phyloP scores from a whole-genome alignment of 1,139 yeast genomes.

The Kodamaea sp. region DNA sequence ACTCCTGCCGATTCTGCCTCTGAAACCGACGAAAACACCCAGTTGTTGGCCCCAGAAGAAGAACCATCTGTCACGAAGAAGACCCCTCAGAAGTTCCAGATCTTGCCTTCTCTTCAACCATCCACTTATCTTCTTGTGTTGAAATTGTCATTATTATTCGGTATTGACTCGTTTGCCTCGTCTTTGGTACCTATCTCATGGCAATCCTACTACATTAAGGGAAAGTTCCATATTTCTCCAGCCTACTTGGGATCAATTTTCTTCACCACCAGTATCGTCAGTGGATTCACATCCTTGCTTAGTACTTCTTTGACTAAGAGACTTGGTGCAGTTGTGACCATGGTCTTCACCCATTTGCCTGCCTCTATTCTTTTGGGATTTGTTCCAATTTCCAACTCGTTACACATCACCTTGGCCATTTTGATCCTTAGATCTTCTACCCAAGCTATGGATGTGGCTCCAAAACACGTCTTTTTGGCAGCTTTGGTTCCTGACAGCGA shows the following conservation, averaged over 20 bases:
- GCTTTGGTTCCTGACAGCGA: constrained; percentile 37
- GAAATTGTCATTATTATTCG: constrained; percentile 38
- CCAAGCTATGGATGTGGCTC: constrained; percentile 48
- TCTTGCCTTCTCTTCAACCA: constrained; percentile 24
- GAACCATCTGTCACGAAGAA: constrained; percentile 1
- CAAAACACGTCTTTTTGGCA: constrained; percentile 45
- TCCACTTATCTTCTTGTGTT: constrained; percentile 23
- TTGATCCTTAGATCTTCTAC: constrained; percentile 37
- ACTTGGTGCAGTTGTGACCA: constrained; percentile 45
- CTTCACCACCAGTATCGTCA: constrained; percentile 38
- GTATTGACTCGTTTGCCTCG: constrained; percentile 46
- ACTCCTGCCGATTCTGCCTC: not conserved
- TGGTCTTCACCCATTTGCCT: constrained; percentile 47
- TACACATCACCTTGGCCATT: constrained; percentile 30
- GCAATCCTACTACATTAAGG: constrained; percentile 43
- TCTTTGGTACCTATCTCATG: constrained; percentile 47
- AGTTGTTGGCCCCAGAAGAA: constrained; percentile 3
- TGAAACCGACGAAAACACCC: constrained; percentile 7
- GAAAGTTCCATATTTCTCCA: constrained; percentile 35
- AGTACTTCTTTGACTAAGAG: constrained; percentile 46
- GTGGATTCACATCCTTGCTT: constrained; percentile 42
- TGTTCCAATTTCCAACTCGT: constrained; percentile 37
- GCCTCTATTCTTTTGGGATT: constrained; percentile 40
- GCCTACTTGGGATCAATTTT: constrained; percentile 41
- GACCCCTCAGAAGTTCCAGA: constrained; percentile 11